These are phyloP conservation scores for Gentiana dahurica DNA, from an alignment of 257 asterid species.

Conservation along the genomic window DNA sequence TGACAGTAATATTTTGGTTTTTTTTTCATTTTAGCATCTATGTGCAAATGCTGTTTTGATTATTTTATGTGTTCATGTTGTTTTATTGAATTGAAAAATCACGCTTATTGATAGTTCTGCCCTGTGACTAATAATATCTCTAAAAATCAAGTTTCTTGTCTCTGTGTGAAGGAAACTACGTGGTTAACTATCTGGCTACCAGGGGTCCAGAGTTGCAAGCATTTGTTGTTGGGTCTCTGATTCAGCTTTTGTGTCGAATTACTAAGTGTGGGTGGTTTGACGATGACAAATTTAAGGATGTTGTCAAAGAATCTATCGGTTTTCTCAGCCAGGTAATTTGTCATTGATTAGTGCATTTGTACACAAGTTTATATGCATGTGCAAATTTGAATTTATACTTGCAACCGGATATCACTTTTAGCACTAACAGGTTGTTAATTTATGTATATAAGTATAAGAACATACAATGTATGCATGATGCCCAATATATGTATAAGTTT, in stretches of 20 bases:
- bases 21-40: no score
- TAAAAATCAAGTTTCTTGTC: constrained; percentile 16
- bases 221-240: constrained; percentile 79
- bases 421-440: no score
- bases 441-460: no score
- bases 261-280: constrained; percentile 98
- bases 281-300: constrained; percentile 86
- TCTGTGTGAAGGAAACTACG: constrained; percentile 89
- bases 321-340: constrained; percentile 77
- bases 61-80: no score
- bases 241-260: constrained; percentile 87
- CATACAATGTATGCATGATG: no score
- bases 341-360: no score
- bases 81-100: neutral
- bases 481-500: no score
- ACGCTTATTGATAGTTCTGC: neutral
- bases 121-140: neutral
- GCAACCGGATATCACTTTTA: no score
- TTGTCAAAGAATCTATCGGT: constrained; percentile 78
- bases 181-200: constrained; percentile 87
- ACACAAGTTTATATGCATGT: no score
- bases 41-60: no score
- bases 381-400: no score
- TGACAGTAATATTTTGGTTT: no score
- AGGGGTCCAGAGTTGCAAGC: constrained; percentile 97